Evolutionary conservation across 2,329 filamentous ascomycete genomes (phyloP), one percentile per base, ranked within the genome.

Genomic region (Hypoxylon sp.): DNA sequence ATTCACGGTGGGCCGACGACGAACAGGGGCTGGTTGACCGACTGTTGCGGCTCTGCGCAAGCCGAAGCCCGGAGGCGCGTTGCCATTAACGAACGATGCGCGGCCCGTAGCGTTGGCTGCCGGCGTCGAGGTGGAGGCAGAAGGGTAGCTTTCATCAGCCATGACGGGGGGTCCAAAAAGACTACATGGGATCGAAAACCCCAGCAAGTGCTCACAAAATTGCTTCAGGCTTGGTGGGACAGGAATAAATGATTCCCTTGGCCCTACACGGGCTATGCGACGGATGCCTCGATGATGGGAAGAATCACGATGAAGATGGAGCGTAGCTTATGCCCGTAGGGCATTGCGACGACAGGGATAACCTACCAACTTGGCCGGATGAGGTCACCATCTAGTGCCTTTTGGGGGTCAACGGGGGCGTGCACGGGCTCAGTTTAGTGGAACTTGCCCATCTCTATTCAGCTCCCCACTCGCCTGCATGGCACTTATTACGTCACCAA

Each of bases 31-130:
- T 25, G 74, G 50, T 56, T 83, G 80, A 64, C 82, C 81, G 54
- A 82, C 73, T 31, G 82, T 83, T 56, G 78, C 79, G 59, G 81
- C 75, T 62, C 84, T 82, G 63, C 83, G 83, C 49, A 85, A 65
- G 49, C 77, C 76, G 70, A 82, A 79, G 44, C 81, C 80, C 33
- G 79, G 66, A 8, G 76, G 75, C 48, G 70, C 73, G 64, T 68
- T 69, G 37, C 62, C 66, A 33, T 72, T 25, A 11, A 68, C 53
- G 27, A 54, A 65, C 7, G 73, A 51, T n/a, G 60, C 13, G 10
- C 68, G 68, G 14, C 55, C 69, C 42, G 68, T 68, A 4, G 73
- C 58, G 58, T 75, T 69, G 48, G 66, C 56, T 53, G 74, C 66
- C 14, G 73, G 68, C 7, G 71, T 72, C 31, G 76, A 74, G 40